Base-by-base conservation (phyloP, 106 monocot species). In the Cymbidium sinense region DNA sequence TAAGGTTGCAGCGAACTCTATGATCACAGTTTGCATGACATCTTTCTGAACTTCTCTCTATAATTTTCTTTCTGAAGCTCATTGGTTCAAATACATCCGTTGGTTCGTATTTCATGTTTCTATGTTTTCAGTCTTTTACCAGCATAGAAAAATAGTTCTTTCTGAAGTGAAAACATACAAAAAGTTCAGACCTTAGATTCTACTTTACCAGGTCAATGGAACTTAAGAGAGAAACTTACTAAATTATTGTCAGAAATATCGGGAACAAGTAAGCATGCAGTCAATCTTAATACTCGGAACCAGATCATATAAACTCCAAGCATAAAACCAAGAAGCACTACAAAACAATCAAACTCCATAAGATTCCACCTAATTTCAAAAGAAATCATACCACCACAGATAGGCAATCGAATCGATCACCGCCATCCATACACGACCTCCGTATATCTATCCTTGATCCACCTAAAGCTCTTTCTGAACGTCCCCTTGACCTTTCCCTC, bases 401-500 rank as follows among this genome's bases (percentile, higher is more conserved):
- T 31, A 21, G 6, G 23, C 31, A 5, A 28, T 17, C 41, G n/a
- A n/a, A n/a, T n/a, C n/a, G 11, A 69, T 86, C 84, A 86, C 70
- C 80, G 75, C 88, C 84, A 86, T 20, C 87, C 89, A 64, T 85
- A 44, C 41, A 83, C 34, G 19, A 82, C 82, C 34, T 81, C 78
- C 44, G 78, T 78, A 82, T 77, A 92, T 64, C 76, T 87, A 25
- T 82, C 80, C 84, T 93, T 93, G 43, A 93, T 64, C 92, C 92
- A 93, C 74, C 82, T 80, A 73, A 93, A 83, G 85, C 92, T 87
- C 77, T 80, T 89, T 82, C 87, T 79, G 21, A 93, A 25, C 4
- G 87, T 79, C 0, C 80, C 85, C 64, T 89, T 93, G 50, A 93
- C 81, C 84, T 89, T 93, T 6, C 89, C 87, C 84, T 87, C 85